Evolutionary conservation across 495 filamentous ascomycete species (phyloP), one percentile per base, ranked within the genome.

Genomic region (Penicillium mononematosum): DNA sequence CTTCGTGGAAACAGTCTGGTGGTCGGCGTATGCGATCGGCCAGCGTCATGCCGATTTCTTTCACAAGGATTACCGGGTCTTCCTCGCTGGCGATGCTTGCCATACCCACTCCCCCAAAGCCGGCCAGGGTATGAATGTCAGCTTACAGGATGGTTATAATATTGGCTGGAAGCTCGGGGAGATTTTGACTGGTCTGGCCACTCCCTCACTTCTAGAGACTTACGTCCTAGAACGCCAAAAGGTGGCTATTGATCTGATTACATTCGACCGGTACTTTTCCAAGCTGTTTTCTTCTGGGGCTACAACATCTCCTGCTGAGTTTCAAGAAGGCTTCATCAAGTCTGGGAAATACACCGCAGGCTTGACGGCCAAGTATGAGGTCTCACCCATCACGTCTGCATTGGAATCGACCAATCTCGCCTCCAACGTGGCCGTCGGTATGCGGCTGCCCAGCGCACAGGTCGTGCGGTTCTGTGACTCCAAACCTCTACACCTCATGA

Each of bases 111-210:
- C 80, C 12, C 83, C 83, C 0, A 85, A 85, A 67, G 83, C 82
- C 14, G 83, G 83, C 2, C 83, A 86, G 58, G 76, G 73, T 10
- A 75, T 83, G 80, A 75, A 76, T 55, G 72, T 77, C 46, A 71
- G 70, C 60, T 62, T 78, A 57, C 78, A 81, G 58, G 79, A 84
- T 55, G 72, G 75, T 12, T 76, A 79, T 62, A 92, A 94, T 54
- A 81, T 92, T 36, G 89, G 88, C 19, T 92, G 89, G 89, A 92
- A 94, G 70, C 74, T 94, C 5, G 87, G 82, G 1, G 69, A 80
- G 25, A 79, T 92, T 1, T 67, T 91, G 12, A 80, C 73, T 32
- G 85, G 85, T 12, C 71, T 78, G 42, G 83, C 85, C 2, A 57
- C 63, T 12, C 80, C 80, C 3, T 75, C 75, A 2, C 60, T 91